Evolutionary conservation across 2,329 filamentous ascomycete species (phyloP).

Genomic region (Aspergillus glaucus): DNA sequence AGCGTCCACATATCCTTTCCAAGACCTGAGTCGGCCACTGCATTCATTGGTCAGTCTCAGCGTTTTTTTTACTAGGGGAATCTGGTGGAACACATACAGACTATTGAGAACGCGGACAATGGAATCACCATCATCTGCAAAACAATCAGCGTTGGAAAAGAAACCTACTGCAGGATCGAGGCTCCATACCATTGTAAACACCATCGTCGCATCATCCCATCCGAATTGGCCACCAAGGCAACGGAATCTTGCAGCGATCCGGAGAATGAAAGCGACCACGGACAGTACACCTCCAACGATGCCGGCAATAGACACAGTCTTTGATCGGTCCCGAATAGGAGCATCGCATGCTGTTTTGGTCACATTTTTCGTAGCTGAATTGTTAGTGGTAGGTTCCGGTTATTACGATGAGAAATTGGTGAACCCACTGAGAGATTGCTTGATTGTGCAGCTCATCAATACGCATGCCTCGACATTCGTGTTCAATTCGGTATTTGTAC

Average conservation of each 20-base stretch:
- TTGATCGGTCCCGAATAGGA: constrained; percentile 31
- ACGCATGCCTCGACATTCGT: constrained; percentile 30
- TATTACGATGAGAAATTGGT: too few species aligned
- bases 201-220: constrained; percentile 36
- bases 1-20: constrained; percentile 44
- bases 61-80: neutral
- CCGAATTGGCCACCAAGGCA: constrained; percentile 32
- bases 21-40: constrained; percentile 36
- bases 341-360: constrained; percentile 34
- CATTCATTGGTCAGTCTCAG: constrained; percentile 4
- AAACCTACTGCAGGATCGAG: neutral
- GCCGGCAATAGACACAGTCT: constrained; percentile 25
- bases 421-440: constrained; percentile 30
- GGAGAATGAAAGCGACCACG: constrained; percentile 26
- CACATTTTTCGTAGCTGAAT: constrained; percentile 37
- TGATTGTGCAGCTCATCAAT: constrained; percentile 28
- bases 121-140: constrained; percentile 14
- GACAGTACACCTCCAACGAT: constrained; percentile 30
- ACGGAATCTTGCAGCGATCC: constrained; percentile 33
- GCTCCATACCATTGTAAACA: constrained; percentile 22
- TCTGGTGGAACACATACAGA: constrained; percentile 14
- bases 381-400: constrained; percentile 6
- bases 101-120: constrained; percentile 18
- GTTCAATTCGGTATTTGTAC: constrained; percentile 29
- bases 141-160: neutral